Evolutionary conservation across 2,329 filamentous ascomycete species (phyloP), one percentile per base, ranked within the genome.

Genomic region (Phialemoniopsis sp.): DNA sequence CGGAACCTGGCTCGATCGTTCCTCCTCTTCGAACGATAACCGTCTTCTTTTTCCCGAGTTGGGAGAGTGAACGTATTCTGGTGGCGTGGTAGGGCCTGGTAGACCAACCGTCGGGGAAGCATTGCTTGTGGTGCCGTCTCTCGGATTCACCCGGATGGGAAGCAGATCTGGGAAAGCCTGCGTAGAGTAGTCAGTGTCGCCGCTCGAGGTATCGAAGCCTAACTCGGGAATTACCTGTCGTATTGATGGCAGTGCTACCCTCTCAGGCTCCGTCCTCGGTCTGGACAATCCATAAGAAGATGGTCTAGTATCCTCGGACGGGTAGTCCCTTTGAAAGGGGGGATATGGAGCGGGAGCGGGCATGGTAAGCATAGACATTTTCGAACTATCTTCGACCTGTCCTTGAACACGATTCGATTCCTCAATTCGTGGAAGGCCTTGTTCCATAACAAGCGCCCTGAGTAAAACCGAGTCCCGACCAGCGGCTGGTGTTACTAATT

Each of bases 361-460:
- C 58, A 72, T 73, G 45, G 68, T 63, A 49, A 75, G 60, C 53
- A 67, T 67, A 54, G 70, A 71, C 70, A 75, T 75, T 32, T 66
- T 72, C 55, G 54, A 43, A 38, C 46, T 48, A 42, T 51, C 48
- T 46, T 34, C 42, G 33, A 44, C 46, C 46, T 55, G 47, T 42
- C 46, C 49, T 45, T 52, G 40, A 45, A 47, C 48, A 45, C 50
- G 45, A 47, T 55, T 45, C 44, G 48, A 56, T 46, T 38, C 49
- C 40, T 45, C 42, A 48, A 52, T 52, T 53, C 56, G 52, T 41
- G 51, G 48, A 46, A 56, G 57, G 54, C 62, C 66, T 59, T 60
- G 55, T 64, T 66, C 66, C 66, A 68, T 71, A 51, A 53, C 56
- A 50, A 39, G 43, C 21, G 10, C 21, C 21, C 21, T 6, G 21